Base-by-base conservation (phyloP, 176 grass and related monocot genomes). In the Rhynchospora tenuis region DNA sequence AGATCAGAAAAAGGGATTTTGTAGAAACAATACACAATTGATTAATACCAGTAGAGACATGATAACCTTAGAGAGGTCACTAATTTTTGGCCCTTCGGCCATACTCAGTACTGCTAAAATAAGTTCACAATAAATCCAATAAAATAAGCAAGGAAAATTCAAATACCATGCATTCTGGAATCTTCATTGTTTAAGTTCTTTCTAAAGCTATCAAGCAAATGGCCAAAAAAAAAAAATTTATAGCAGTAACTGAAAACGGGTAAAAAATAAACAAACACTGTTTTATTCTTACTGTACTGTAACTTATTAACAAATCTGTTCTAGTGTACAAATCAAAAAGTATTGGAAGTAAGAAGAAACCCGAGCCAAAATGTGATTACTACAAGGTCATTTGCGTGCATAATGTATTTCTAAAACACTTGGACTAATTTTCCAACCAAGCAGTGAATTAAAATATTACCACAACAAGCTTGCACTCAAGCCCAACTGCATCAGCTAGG, bases 381-480 rank as follows among this genome's bases (percentile, higher is more conserved):
- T 6, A 19, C 0, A 0, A 56, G 15, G 50, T 7, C 10, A 52
- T 71, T 55, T 77, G 55, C 24, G 29, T 29, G 14, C 24, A 52
- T 55, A 29, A 20, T 27, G 14, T 13, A 56, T 29, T 23, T 77
- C 23, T 67, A 80, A 80, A 80, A 50, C 65, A 70, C 20, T 84
- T 26, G 76, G 47, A 67, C 50, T 56, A 80, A 24, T 56, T 56
- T 31, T 27, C 50, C 7, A 54, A 75, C 52, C 5, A 88, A 79
- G 46, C 9, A 76, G 45, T 16, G 0, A 45, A 57, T 74, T 86
- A 55, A 82, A 86, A 79, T 33, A 81, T 83, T 95, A 98, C 96
- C 96, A 93, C 88, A 31, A 95, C 43, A 33, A 98, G 89, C 86
- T 98, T 98, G 79, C 88, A 90, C 46, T 98, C 92, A 79, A 98